Base-by-base conservation (phyloP, 1,284 basidiomycete species). In the Clitocybe nebularis region DNA sequence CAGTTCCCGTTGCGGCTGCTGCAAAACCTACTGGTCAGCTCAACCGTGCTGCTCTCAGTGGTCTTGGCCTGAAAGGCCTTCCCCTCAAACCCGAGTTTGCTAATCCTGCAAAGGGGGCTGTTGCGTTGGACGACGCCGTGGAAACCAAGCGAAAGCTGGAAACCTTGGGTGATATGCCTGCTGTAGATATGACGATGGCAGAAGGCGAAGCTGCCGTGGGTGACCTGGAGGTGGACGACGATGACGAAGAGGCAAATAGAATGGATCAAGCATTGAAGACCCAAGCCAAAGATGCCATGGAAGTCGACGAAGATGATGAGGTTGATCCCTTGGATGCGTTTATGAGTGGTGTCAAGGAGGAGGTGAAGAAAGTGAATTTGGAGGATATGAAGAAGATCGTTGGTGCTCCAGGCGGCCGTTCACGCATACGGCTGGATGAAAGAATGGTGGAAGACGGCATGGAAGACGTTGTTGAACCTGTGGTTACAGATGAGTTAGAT, bases 301-400 rank as follows among this genome's bases (percentile, higher is more conserved):
- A 79, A 17, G 81, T 86, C 25, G 89, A 89, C 5, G 84, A 87
- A 23, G 35, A 36, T n/a, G 89, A 93, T 4, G 89, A 95, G 19
- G 52, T 84, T 2, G 93, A 95, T 59, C 92, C 92, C 20, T 70
- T 97, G 36, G 95, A 98, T 57, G 93, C 93, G 4, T 97, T 89
- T 70, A 98, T 97, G 94, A 86, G 73, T 47, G 76, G 72, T 39
- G 89, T 96, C 36, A 90, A 86, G 57, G 79, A 81, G 53, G 84
- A 94, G 58, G 93, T 96, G 17, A 87, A 81, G 60, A 92, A 93
- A 59, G 92, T 97, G 41, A 88, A 96, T 57, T 70, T 87, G 52
- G 85, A 89, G 58, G 93, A 95, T 55, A 71, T 87, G 56, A 76
- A 86, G 64, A 87, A 84, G 63, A 73, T 89, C 55, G 74, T 74